phyloP scores from a whole-genome alignment of 331 rosid genomes.

The Malus hybrid region DNA sequence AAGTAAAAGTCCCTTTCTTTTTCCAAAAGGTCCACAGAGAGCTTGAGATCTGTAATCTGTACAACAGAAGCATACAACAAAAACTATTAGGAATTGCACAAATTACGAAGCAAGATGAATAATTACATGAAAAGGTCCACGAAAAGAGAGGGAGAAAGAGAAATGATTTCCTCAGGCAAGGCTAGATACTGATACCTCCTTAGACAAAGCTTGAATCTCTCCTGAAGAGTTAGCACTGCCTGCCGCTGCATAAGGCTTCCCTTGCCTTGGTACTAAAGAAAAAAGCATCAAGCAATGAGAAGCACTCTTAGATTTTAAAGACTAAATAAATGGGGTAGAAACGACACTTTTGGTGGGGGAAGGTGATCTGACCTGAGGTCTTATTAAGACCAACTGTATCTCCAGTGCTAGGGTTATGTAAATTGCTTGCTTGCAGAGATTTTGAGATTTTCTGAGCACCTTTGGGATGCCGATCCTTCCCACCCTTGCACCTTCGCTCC shows the following conservation, averaged over 20 bases:
- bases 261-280: conserved; percentile 56
- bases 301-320: background rate
- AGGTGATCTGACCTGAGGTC: conserved; percentile 38
- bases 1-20: conserved; percentile 94
- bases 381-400: conserved; percentile 37
- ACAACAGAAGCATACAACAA: conserved; percentile 8
- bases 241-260: conserved; percentile 36
- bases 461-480: conserved; percentile 57
- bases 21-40: conserved; percentile 79
- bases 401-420: conserved; percentile 41
- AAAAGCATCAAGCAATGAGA: background rate
- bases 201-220: conserved; percentile 56
- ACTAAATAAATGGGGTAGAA: background rate
- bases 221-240: conserved; percentile 36
- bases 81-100: background rate
- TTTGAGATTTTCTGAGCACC: conserved; percentile 53
- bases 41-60: conserved; percentile 79
- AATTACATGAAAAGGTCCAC: too few relatives aligned
- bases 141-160: too few relatives aligned
- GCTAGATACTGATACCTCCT: conserved; percentile 47
- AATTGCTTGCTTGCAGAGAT: conserved; percentile 62
- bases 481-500: conserved; percentile 74
- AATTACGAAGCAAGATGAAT: background rate
- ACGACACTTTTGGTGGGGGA: background rate
- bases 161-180: background rate